phyloP scores from a whole-genome alignment of 768 basidiomycete genomes.

The Boletus bicolor region DNA sequence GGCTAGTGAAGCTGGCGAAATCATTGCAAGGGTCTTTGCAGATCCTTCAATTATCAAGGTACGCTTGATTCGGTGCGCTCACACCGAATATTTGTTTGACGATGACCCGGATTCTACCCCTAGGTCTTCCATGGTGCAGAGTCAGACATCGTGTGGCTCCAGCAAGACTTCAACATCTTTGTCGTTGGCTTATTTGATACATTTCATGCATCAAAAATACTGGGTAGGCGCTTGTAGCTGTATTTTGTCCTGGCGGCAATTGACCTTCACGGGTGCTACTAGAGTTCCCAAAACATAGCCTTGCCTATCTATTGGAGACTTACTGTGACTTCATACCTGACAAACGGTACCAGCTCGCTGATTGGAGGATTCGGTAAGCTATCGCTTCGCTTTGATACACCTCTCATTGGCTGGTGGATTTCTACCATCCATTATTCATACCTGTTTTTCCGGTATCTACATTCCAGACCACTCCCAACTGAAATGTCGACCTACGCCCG shows the following conservation, averaged over 20 bases:
- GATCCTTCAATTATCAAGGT: constrained; percentile 86
- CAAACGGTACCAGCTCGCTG: constrained; percentile 95
- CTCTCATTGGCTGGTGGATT: not conserved
- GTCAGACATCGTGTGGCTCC: constrained; percentile 93
- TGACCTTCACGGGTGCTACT: not conserved
- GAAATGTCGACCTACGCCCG: constrained; percentile 94
- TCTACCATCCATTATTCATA: not conserved
- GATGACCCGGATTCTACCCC: not conserved
- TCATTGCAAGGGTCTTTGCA: constrained; percentile 54
- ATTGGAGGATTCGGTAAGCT: constrained; percentile 88
- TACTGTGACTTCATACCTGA: constrained; percentile 90
- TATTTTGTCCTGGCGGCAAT: not conserved
- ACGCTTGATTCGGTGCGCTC: constrained; percentile 12
- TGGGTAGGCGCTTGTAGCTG: constrained; percentile 45
- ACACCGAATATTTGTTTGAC: not conserved
- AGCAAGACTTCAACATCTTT: constrained; percentile 92
- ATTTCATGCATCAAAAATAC: constrained; percentile 85
- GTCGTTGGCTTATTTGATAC: constrained; percentile 98
- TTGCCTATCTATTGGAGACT: constrained; percentile 80
- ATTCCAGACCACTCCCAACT: constrained; percentile 64
- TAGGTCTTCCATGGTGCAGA: constrained; percentile 95
- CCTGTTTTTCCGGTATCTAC: not conserved
- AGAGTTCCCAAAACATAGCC: constrained; percentile 83
- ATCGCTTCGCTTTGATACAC: not conserved
- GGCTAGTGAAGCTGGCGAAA: constrained; percentile 41